A percentile compares a stretch with the other conserved stretches of the same genome.
Conservation (phyloP, 495 filamentous ascomycete genomes). For the Penicillium steckii region DNA sequence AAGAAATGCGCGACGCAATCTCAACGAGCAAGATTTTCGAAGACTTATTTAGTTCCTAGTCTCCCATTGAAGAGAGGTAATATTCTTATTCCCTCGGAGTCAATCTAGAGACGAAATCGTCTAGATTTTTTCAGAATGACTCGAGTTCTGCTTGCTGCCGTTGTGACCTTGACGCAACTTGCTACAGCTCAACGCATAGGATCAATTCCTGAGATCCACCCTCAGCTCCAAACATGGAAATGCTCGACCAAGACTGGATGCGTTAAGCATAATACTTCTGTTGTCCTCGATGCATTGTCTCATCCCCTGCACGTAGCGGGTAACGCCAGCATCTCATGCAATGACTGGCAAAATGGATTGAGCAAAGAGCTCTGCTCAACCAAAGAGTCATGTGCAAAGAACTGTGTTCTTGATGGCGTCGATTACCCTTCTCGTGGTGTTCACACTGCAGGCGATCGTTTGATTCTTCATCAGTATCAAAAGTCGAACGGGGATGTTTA, state of each 20-base stretch:
- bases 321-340: conserved; percentile 16
- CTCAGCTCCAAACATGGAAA: conserved; percentile 37
- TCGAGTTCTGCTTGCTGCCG: neutral
- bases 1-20: neutral
- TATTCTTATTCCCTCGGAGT: too few relatives aligned
- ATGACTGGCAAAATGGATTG: conserved; percentile 38
- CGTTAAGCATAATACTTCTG: conserved; percentile 33
- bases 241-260: conserved; percentile 38
- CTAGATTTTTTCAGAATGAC: conserved; percentile 1
- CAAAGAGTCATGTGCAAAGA: conserved; percentile 42
- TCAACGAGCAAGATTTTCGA: neutral
- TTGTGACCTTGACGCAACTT: conserved; percentile 17
- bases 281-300: conserved; percentile 39
- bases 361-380: conserved; percentile 47
- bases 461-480: conserved; percentile 47
- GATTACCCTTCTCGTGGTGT: conserved; percentile 49
- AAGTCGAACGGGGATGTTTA: conserved; percentile 26
- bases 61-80: neutral
- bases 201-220: conserved; percentile 30
- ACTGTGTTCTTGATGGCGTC: conserved; percentile 53
- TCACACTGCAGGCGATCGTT: conserved; percentile 35
- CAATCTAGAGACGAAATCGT: too few relatives aligned
- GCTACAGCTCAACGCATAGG: conserved; percentile 24
- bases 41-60: neutral
- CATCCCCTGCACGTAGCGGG: conserved; percentile 47